Base-by-base conservation (phyloP, 306 rosid species). In the Erythrophleum fordii region DNA sequence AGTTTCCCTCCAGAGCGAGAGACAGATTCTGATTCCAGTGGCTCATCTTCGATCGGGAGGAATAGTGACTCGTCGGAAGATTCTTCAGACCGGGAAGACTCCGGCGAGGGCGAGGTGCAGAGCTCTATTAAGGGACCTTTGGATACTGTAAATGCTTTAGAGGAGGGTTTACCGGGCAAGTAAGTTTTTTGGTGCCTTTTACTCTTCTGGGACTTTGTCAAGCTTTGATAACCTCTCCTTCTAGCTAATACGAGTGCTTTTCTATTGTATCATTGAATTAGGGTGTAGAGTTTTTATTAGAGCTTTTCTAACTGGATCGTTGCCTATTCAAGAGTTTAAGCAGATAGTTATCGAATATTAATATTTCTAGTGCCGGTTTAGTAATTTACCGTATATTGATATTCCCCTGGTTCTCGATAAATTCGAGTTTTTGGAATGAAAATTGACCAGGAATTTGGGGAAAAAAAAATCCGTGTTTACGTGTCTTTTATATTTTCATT, bases 111-210 rank as follows among this genome's bases (percentile, higher is more conserved):
- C 53, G 91, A 88, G 88, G 87, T 78, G 34, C 89, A 85, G 86
- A 91, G 89, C 89, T 84, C 86, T 9, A 80, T 70, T 68, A 90
- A 89, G 82, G 90, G 91, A 18, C 89, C 94, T 11, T 73, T 93
- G 81, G 97, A 89, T 69, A 84, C 89, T 75, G 80, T 93, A 39
- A 87, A 87, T 34, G 90, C 75, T 84, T 86, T 93, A 11, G 91
- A 88, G 78, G 82, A 88, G 17, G 96, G 80, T 79, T 90, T 93
- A n/a, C 97, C 96, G 0, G 69, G 85, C 82, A 93, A 91, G 96
- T 93, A 76, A 46, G 94, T 79, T 41, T 29, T 3, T 83, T 51
- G 23, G 5, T 46, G 11, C 12, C 64, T 72, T 81, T 71, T 76
- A 2, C 55, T 70, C 61, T 42, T 7, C 23, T 53, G 65, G 72